Evolutionary conservation across 2,329 filamentous ascomycete species (phyloP), one percentile per base, ranked within the genome.

Genomic region (Clathrospora elynae): DNA sequence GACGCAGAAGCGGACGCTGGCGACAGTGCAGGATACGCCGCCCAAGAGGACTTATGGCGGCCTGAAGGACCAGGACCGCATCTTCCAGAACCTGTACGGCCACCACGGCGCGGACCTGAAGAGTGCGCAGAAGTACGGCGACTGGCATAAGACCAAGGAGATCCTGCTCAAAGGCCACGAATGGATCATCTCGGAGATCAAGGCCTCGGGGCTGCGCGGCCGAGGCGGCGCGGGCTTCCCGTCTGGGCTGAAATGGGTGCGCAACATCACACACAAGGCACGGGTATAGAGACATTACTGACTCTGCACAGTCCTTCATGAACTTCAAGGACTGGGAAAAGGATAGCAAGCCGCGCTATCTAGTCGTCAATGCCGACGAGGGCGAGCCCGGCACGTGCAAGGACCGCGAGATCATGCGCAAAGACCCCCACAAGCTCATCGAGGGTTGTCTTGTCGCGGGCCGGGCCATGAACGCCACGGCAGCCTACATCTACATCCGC

Each of bases 281-380:
- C 11, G 11, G 13, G 22, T n/a, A 23, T 24, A 17, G 13, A 13
- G 12, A 23, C 11, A 10, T 14, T 49, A 44, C 57, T 63, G 46
- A 63, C 65, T 53, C 46, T 52, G 32, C 20, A 28, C 66, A 95
- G 90, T 96, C 91, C 35, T 99, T 99, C 75, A 99, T 99, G 93
- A 99, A 99, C 81, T 91, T 92, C 80, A 96, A 96, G 77, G 93
- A 90, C 65, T 99, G 93, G 93, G 92, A 99, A 66, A 95, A 99
- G 77, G 93, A 97, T 72, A 87, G 75, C 63, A 95, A 95, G 76
- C 93, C 93, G 56, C 86, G 93, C 66, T 99, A 99, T 70, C 80
- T 99, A 41, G 92, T 99, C 50, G 90, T 99, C 77, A 99, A 99
- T 68, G 93, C 93, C 59, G 93, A 99, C 72, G 93, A 99, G 78